Evolutionary conservation across 2,329 filamentous ascomycete genomes (phyloP), one percentile per base, ranked within the genome.

Genomic region (Ceratocystiopsis minuta): DNA sequence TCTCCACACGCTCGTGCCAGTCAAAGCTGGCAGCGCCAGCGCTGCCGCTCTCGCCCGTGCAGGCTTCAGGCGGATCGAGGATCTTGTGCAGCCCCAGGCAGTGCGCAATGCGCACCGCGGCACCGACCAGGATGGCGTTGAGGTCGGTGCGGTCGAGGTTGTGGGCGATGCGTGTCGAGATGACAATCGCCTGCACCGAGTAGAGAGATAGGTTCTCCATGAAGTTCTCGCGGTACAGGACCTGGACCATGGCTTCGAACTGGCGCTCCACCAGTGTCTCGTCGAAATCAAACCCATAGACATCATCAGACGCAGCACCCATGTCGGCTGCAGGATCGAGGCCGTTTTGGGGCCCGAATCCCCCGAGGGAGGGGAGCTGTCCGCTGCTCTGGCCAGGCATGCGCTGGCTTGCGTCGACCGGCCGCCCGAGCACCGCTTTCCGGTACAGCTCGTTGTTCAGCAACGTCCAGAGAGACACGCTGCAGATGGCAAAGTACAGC

Each of bases 101-200:
- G 43, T 60, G 54, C 1, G 57, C 56, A 28, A 60, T 56, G 7
- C 57, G 55, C 0, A 59, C 53, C 6, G 53, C 55, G 1, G 57
- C 53, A 20, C 51, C 54, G 38, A 59, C 50, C 6, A 60, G 43
- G 15, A 53, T 57, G 3, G 55, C 55, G 31, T 57, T 57, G 3
- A 57, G 43, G 38, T 59, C 51, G 37, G 56, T 59, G 17, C 54
- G 46, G 14, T 56, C 57, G 11, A 60, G 50, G 37, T 56, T 57
- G 41, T 60, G 57, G 3, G 55, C 57, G 15, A 58, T 52, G 36
- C 55, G 49, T 1, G 57, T 57, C 6, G 56, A 57, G 11, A 60
- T 54, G 10, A 55, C 53, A 34, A 58, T 53, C 16, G 58, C 56
- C 42, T 58, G 57, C 10, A 57, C 51, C 0, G 55, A 51, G 31